Evolutionary conservation across 768 basidiomycete species (phyloP).

Genomic region (Lyophyllum shimeji): DNA sequence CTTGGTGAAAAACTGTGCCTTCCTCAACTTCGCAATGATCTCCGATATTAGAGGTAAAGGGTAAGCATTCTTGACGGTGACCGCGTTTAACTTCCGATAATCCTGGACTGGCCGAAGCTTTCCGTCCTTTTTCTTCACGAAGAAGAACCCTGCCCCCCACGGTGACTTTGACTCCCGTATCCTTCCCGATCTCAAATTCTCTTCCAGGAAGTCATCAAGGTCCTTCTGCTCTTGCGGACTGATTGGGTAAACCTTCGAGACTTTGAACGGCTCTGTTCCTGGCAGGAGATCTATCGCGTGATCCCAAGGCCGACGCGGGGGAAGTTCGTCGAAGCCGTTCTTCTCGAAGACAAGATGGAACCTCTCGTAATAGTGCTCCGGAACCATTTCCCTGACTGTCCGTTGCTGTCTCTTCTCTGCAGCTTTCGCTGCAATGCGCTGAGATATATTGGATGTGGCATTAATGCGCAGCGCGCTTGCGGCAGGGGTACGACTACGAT

Average conservation of each 20-base stretch:
- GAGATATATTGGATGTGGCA: slow-evolving; percentile 1
- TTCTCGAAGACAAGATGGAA: slow-evolving; percentile 11
- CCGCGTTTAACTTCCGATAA: slow-evolving; percentile 28
- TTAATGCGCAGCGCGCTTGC: not conserved
- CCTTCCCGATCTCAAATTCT: slow-evolving; percentile 24
- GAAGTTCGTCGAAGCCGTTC: slow-evolving; percentile 24
- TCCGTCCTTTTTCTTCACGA: slow-evolving; percentile 25
- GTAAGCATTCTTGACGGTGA: slow-evolving; percentile 30
- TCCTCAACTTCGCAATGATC: slow-evolving; percentile 23
- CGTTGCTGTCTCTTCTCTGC: not conserved
- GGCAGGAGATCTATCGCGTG: slow-evolving; percentile 33
- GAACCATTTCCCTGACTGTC: not conserved
- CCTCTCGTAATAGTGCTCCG: not conserved
- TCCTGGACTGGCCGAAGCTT: too few species aligned
- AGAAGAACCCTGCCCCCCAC: slow-evolving; percentile 23
- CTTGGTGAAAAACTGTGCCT: slow-evolving; percentile 28
- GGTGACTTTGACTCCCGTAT: slow-evolving; percentile 26
- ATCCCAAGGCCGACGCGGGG: slow-evolving; percentile 31
- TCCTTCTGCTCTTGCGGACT: slow-evolving; percentile 28
- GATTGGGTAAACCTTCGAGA: slow-evolving; percentile 32
- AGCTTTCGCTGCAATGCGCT: not conserved
- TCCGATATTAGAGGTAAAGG: slow-evolving; percentile 30
- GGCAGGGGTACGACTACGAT: not conserved
- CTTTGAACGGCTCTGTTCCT: slow-evolving; percentile 24
- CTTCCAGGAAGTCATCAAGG: slow-evolving; percentile 24